Percentiles rank a stretch among this genome's conserved stretches.
Evolutionary conservation across 2,329 filamentous ascomycete genomes (phyloP).

Genomic region (Hypoxylon rubiginosum): DNA sequence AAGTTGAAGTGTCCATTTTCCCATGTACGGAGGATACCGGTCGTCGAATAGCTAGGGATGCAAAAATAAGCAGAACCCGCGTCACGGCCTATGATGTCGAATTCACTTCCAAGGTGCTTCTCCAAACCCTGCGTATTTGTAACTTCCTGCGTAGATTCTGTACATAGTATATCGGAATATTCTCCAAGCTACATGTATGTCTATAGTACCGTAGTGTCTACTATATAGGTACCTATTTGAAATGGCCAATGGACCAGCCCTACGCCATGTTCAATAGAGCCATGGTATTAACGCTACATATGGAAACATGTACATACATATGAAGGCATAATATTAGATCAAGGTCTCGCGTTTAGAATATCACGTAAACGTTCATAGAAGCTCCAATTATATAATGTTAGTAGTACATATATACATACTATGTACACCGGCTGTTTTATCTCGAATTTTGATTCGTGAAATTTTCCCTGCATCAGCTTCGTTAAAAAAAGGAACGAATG

Average conservation of each 20-base stretch:
- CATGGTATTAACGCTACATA: neutral
- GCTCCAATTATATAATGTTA: neutral
- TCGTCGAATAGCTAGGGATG: conserved; percentile 30
- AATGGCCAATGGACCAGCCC: neutral
- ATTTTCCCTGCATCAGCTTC: neutral
- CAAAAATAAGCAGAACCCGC: conserved; percentile 12
- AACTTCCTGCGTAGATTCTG: conserved; percentile 1
- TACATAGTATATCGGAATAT: neutral
- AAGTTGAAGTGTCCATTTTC: conserved; percentile 13
- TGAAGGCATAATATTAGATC: neutral
- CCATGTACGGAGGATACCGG: conserved; percentile 14
- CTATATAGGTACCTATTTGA: neutral
- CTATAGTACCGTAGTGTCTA: neutral
- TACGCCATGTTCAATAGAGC: neutral
- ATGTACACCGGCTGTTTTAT: conserved; percentile 1
- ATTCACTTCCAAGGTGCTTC: neutral
- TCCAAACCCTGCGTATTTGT: conserved; percentile 8
- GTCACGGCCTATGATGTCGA: conserved; percentile 17
- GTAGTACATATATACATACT: neutral
- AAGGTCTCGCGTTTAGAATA: neutral
- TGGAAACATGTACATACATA: neutral
- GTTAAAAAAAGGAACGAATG: neutral
- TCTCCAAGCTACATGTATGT: neutral
- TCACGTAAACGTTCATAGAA: neutral
- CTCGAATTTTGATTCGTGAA: neutral